phyloP scores from a whole-genome alignment of 306 rosid species.

The Echinosophora koreensis region DNA sequence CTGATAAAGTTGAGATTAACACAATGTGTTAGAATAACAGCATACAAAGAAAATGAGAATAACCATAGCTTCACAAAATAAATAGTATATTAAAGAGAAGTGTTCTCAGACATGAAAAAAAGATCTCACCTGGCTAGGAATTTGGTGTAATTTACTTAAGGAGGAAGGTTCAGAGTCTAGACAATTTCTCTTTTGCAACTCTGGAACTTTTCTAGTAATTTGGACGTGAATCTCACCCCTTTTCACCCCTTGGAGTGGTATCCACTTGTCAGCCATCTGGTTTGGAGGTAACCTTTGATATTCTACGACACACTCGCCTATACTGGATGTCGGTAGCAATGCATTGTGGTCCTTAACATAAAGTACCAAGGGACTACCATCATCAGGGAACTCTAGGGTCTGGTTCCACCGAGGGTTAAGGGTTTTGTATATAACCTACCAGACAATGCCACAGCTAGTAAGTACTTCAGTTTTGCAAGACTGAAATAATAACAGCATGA shows the following conservation, averaged over 20 bases:
- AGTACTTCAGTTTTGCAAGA: conserved; percentile 17
- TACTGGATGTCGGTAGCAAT: conserved; percentile 73
- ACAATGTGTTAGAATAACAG: conserved; percentile 24
- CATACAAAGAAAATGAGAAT: conserved; percentile 20
- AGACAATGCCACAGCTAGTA: conserved; percentile 37
- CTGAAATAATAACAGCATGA: conserved; percentile 13
- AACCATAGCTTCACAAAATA: neutral
- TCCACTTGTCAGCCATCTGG: conserved; percentile 89
- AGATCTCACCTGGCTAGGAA: conserved; percentile 73
- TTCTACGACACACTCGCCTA: conserved; percentile 90
- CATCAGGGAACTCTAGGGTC: conserved; percentile 89
- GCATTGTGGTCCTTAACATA: conserved; percentile 92
- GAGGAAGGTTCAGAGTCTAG: conserved; percentile 79
- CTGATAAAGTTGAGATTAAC: conserved; percentile 56
- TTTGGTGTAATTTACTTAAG: conserved; percentile 68
- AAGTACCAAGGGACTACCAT: conserved; percentile 79
- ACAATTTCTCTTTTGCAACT: conserved; percentile 63
- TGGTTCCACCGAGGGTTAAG: conserved; percentile 92
- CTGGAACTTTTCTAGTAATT: conserved; percentile 87
- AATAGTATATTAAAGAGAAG: neutral
- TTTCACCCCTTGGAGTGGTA: conserved; percentile 94
- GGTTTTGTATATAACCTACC: conserved; percentile 80
- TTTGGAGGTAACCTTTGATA: conserved; percentile 87
- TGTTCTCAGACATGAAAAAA: conserved; percentile 19
- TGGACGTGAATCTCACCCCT: conserved; percentile 91